These are phyloP conservation scores for Colletotrichum sp. DNA, from an alignment of 2,329 filamentous ascomycete genomes.

Conservation along the genomic window DNA sequence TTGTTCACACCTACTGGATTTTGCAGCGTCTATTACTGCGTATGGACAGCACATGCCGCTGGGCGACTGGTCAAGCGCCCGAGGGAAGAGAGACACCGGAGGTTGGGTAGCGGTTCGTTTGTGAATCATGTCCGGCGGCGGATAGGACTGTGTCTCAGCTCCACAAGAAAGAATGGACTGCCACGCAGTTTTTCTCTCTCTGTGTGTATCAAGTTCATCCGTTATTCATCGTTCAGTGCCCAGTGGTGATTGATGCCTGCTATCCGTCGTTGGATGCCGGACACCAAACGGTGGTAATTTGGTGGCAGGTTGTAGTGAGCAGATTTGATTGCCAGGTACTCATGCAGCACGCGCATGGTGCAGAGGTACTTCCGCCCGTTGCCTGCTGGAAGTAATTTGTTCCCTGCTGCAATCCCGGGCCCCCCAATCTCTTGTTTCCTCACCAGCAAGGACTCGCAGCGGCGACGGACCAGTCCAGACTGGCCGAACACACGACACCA, in stretches of 20 bases:
- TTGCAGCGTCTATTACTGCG: background rate
- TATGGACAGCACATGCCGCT: background rate
- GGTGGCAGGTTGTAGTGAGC: background rate
- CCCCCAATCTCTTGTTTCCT: conserved; percentile 20
- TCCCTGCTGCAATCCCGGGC: conserved; percentile 14
- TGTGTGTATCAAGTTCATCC: background rate
- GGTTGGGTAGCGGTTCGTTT: background rate
- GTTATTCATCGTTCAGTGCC: background rate
- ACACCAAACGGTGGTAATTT: conserved; percentile 1
- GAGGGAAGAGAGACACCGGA: background rate
- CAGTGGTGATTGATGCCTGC: background rate
- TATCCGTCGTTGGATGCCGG: background rate
- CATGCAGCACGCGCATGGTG: background rate
- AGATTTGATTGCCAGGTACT: background rate
- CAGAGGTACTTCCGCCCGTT: background rate
- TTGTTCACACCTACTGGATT: background rate
- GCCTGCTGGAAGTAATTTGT: background rate
- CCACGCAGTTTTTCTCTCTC: background rate
- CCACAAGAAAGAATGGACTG: conserved; percentile 15
- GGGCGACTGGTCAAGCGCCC: background rate
- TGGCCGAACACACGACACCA: conserved; percentile 7
- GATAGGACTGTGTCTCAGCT: background rate
- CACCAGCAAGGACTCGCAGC: background rate
- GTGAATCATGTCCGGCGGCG: background rate
- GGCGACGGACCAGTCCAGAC: conserved; percentile 10